A percentile compares a stretch with the other conserved stretches of the same genome.
These are phyloP conservation scores for Naganishia onofrii DNA, from an alignment of 768 basidiomycete species.

Conservation along the genomic window DNA sequence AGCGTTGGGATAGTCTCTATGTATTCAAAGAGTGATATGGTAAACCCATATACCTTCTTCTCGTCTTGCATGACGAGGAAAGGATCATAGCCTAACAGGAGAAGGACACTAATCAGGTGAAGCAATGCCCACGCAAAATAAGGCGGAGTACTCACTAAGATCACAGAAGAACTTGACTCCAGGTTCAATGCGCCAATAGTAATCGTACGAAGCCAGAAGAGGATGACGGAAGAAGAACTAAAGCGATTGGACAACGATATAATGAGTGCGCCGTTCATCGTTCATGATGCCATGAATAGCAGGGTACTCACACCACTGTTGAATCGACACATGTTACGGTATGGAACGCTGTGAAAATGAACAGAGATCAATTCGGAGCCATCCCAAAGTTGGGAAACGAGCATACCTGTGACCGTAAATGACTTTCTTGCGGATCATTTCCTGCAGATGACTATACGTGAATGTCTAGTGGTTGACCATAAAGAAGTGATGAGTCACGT, in stretches of 20 bases:
- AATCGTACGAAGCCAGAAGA: slow-evolving; percentile 70
- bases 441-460: slow-evolving; percentile 24
- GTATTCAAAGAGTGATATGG: slow-evolving; percentile 74
- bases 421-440: slow-evolving; percentile 64
- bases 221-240: slow-evolving; percentile 83
- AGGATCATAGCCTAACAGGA: slow-evolving; percentile 62
- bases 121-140: background rate
- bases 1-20: slow-evolving; percentile 74
- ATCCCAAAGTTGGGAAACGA: background rate
- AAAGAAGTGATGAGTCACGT: background rate
- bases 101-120: background rate
- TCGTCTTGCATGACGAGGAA: slow-evolving; percentile 76
- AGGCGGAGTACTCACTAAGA: slow-evolving; percentile 36
- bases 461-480: background rate
- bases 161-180: slow-evolving; percentile 78
- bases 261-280: background rate
- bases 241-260: slow-evolving; percentile 64
- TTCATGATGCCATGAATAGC: slow-evolving; percentile 21
- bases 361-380: background rate
- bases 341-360: slow-evolving; percentile 52
- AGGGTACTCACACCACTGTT: slow-evolving; percentile 71
- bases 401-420: slow-evolving; percentile 57
- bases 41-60: slow-evolving; percentile 84
- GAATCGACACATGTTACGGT: slow-evolving; percentile 94
- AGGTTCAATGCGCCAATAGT: slow-evolving; percentile 84